These are phyloP conservation scores for Trichoderma lentiforme DNA, from an alignment of 2,329 filamentous ascomycete genomes.

Conservation along the genomic window DNA sequence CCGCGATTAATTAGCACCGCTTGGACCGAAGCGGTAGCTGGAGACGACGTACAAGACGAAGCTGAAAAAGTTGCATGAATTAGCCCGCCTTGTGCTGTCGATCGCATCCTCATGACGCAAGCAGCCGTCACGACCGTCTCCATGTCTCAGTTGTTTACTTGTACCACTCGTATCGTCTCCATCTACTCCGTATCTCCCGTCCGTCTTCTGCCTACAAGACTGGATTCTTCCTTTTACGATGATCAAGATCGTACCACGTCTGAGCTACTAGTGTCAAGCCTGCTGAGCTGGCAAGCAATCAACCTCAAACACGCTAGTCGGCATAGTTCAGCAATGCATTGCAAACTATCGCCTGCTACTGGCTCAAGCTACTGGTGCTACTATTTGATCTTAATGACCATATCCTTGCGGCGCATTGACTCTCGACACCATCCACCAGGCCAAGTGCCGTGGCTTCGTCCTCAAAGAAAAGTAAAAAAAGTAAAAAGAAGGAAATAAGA, in stretches of 20 bases:
- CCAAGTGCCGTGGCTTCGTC: neutral
- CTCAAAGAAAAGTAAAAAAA: neutral
- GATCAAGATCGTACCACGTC: constrained; percentile 1
- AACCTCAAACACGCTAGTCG: constrained; percentile 8
- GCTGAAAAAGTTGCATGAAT: neutral
- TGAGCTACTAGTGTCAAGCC: neutral
- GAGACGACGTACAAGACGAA: neutral
- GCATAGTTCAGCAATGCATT: neutral
- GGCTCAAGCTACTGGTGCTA: neutral
- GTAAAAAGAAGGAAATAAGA: neutral
- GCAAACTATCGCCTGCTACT: neutral
- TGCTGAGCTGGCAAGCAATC: constrained; percentile 12
- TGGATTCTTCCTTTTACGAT: neutral
- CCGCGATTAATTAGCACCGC: neutral
- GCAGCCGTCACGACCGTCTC: neutral
- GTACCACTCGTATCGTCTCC: neutral
- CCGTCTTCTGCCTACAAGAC: neutral
- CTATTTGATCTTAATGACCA: neutral
- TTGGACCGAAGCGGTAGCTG: neutral
- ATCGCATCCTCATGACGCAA: constrained; percentile 6
- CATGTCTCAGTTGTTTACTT: neutral
- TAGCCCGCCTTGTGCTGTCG: neutral
- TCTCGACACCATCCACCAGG: neutral
- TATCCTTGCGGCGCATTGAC: neutral
- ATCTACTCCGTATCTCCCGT: neutral